Evolutionary conservation across 225 moss, liverwort and hornwort genomes (phyloP).

Genomic region (Neckera pumila): DNA sequence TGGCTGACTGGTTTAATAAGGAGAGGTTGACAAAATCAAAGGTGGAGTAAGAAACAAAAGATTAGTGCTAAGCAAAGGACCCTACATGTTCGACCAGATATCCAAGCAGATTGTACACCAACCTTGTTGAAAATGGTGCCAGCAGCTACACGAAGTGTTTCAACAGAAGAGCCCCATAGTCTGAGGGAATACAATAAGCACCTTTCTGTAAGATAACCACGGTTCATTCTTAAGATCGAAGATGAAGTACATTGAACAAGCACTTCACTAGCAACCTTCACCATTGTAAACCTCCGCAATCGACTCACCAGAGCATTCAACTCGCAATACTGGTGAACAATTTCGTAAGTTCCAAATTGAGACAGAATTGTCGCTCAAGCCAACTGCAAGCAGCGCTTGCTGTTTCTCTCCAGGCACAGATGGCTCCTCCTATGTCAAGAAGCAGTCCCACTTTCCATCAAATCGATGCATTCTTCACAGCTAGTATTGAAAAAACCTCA

Average conservation of each 20-base stretch:
- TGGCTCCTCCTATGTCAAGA: constrained; percentile 9
- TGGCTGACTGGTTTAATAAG: not conserved
- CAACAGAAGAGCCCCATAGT: constrained; percentile 73
- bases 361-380: constrained; percentile 83
- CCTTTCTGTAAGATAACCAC: constrained; percentile 42
- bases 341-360: constrained; percentile 51
- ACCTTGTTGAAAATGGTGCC: constrained; percentile 98
- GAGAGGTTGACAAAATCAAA: not conserved
- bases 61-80: not conserved
- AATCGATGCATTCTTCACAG: not conserved
- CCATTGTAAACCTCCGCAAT: not conserved
- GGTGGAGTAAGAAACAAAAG: not conserved
- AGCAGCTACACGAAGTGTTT: constrained; percentile 57
- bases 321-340: constrained; percentile 28
- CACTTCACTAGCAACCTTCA: not conserved
- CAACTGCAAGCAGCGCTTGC: constrained; percentile 53
- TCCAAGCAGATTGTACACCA: not conserved
- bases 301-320: constrained; percentile 77
- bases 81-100: not conserved
- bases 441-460: constrained; percentile 1
- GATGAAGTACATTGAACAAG: not conserved
- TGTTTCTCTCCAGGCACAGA: constrained; percentile 8
- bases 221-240: not conserved
- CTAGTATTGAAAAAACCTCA: not conserved
- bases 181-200: constrained; percentile 91